Conservation (phyloP, 1,284 basidiomycete genomes). For the Melampsora americana region DNA sequence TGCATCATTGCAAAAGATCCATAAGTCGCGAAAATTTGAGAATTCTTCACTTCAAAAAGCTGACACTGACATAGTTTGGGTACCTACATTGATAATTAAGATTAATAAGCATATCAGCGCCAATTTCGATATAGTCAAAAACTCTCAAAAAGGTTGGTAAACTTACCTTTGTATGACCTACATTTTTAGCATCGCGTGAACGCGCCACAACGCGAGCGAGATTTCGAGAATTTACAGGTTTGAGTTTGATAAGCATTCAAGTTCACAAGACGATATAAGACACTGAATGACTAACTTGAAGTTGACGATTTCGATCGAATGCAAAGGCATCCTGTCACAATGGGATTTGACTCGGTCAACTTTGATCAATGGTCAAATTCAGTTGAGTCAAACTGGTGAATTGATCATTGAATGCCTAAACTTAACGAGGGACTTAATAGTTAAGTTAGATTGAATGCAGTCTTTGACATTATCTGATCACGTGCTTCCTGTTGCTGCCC, state of each 20-base stretch:
- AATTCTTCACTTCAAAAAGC: constrained; percentile 17
- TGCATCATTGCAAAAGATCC: background rate
- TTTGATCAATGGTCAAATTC: too few species aligned
- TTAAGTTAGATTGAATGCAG: too few species aligned
- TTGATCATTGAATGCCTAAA: too few species aligned
- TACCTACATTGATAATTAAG: background rate
- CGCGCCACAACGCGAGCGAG: background rate
- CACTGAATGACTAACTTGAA: constrained; percentile 32
- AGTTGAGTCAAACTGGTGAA: too few species aligned
- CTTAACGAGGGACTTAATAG: too few species aligned
- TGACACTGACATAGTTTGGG: background rate
- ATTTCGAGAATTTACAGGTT: background rate
- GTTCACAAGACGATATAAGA: background rate
- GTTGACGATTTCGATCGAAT: constrained; percentile 35
- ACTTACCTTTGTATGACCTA: constrained; percentile 41
- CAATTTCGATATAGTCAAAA: background rate
- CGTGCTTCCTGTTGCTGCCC: too few species aligned
- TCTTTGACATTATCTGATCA: too few species aligned
- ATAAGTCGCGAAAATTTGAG: background rate
- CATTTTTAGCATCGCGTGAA: background rate
- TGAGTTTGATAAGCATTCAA: background rate
- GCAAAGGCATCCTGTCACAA: constrained; percentile 25
- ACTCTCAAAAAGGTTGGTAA: background rate
- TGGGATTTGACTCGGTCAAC: background rate
- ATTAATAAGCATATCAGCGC: constrained; percentile 1